Evolutionary conservation across 441 rosid species (phyloP).

Genomic region (Melastoma candidum): DNA sequence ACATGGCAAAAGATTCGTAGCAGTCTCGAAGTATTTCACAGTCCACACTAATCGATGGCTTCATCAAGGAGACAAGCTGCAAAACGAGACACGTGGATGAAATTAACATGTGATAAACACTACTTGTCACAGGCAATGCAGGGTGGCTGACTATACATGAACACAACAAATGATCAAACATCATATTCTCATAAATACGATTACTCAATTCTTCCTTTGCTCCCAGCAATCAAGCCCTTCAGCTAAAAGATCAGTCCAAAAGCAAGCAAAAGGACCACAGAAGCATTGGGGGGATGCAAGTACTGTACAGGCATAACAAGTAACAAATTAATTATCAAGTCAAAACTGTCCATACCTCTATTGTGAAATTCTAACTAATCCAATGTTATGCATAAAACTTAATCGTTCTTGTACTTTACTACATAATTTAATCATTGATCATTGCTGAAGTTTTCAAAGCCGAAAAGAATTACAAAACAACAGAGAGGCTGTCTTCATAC

Average conservation of each 20-base stretch:
- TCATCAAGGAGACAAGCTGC: conserved; percentile 86
- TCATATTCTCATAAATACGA: not conserved
- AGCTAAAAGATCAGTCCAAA: not conserved
- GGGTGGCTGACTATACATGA: not conserved
- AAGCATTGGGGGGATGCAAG: too few relatives aligned
- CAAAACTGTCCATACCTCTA: too few relatives aligned
- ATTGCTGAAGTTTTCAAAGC: too few relatives aligned
- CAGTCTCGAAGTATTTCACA: conserved; percentile 91
- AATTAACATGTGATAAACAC: not conserved
- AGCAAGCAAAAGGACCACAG: not conserved
- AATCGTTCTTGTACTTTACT: too few relatives aligned
- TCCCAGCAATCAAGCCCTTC: too few relatives aligned
- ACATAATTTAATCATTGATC: too few relatives aligned
- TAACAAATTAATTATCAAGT: too few relatives aligned
- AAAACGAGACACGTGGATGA: conserved; percentile 11
- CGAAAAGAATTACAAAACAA: too few relatives aligned
- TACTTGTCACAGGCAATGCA: not conserved
- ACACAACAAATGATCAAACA: not conserved
- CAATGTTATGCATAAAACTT: too few relatives aligned
- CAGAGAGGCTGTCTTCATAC: conserved; percentile 1
- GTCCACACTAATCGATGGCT: conserved; percentile 88
- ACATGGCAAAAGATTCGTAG: conserved; percentile 99
- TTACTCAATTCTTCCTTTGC: too few relatives aligned
- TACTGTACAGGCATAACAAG: too few relatives aligned
- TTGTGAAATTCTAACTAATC: too few relatives aligned